These are phyloP conservation scores for Xylaria digitata DNA, from an alignment of 2,329 filamentous ascomycete genomes.

Conservation along the genomic window DNA sequence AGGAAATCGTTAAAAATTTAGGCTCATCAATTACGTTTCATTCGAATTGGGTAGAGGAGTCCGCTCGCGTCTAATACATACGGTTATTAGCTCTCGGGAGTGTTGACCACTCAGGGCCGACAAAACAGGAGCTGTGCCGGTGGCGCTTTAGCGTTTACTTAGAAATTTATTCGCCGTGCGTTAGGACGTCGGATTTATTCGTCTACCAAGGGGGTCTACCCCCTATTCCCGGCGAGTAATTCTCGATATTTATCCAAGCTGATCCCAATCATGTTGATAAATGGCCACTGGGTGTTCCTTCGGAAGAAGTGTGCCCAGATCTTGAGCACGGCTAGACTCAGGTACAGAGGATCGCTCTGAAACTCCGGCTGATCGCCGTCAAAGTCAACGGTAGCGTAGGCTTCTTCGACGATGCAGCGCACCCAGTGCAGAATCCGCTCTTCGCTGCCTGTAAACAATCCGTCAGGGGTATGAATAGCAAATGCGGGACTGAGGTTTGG, in stretches of 20 bases:
- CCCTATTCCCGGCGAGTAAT: not conserved
- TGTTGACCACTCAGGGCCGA: too few species aligned
- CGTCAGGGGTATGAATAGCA: too few species aligned
- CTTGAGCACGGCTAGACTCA: constrained; percentile 55
- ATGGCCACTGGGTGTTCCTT: constrained; percentile 61
- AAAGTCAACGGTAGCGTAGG: constrained; percentile 54
- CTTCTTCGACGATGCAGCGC: constrained; percentile 58
- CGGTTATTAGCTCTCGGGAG: too few species aligned
- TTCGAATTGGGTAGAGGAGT: too few species aligned
- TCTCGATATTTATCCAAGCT: constrained; percentile 55
- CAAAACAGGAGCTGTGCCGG: too few species aligned
- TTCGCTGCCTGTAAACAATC: constrained; percentile 56
- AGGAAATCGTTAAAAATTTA: too few species aligned
- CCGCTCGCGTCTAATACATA: too few species aligned
- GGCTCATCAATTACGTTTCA: too few species aligned
- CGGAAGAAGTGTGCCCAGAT: constrained; percentile 61
- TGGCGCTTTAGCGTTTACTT: too few species aligned
- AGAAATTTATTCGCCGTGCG: too few species aligned
- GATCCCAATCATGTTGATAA: constrained; percentile 58
- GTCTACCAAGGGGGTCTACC: not conserved
- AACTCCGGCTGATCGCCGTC: constrained; percentile 49
- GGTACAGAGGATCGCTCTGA: constrained; percentile 46
- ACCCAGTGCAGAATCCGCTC: constrained; percentile 61
- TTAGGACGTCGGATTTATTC: too few species aligned
- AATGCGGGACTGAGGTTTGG: too few species aligned